Base-by-base conservation (phyloP, 176 grass and related monocot species). In the Aegilops umbellulata region DNA sequence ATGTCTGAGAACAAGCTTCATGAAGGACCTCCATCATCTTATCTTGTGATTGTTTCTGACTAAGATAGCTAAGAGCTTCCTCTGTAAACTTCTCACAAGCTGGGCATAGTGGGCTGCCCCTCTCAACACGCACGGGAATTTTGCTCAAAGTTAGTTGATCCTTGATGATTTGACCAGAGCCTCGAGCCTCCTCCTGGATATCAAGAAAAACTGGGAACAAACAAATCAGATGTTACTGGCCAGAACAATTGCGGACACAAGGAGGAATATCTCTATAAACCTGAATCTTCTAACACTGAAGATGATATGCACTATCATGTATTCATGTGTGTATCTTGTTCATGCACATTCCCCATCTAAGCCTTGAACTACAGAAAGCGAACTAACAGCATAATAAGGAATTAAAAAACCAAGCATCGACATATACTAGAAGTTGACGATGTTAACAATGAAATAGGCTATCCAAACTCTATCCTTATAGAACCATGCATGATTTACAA, bases 1-100 rank as follows among this genome's bases (percentile, higher is more conserved):
- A 85, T 64, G 90, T 60, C 74, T 84, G 74, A 78, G 92, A 82
- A 86, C 97, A 98, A 27, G 92, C 90, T 19, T 89, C 78, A 32
- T 98, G 94, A 79, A 98, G 88, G 65, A 80, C 76, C 12, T 75
- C 15, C 34, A 83, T 58, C 63, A 96, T 82, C 57, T 92, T 74
- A 64, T 88, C 84, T 58, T 92, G 92, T 23, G 92, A 94, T 84
- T 95, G 36, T 66, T 95, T 94, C 42, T 92, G 60, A 24, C 78
- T 79, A 63, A 98, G 68, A 41, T 94, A 94, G 19, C 58, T 82
- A 42, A 95, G 34, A 73, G 84, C 90, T 78, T 92, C 47, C 22
- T 38, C 70, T 12, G 88, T 77, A 15, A 92, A 92, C 32, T 93
- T 83, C 65, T 95, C 82, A 69, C 97, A 94, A 5, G 85, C 23